Conservation (phyloP, 176 grass and related monocot genomes). For the Metroxylon sagu region DNA sequence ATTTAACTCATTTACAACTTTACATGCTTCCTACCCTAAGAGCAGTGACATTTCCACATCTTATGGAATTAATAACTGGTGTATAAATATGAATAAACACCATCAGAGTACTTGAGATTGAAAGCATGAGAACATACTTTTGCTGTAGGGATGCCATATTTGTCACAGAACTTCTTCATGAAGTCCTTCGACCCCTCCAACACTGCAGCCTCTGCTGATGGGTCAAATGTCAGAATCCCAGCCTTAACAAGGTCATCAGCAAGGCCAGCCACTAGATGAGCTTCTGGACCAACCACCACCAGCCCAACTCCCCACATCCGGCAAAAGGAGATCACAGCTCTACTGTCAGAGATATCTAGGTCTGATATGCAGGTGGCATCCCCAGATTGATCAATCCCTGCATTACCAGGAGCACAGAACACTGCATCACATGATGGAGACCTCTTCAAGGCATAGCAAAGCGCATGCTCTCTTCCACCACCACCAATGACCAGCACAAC, state of each 20-base stretch:
- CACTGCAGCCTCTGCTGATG: conserved; percentile 65
- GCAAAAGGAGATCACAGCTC: conserved; percentile 51
- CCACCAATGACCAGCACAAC: conserved; percentile 65
- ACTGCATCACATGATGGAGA: conserved; percentile 61
- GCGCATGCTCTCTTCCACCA: conserved; percentile 80
- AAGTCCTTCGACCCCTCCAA: conserved; percentile 89
- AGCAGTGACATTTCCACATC: too few species aligned
- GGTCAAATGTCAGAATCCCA: conserved; percentile 58
- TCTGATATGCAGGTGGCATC: conserved; percentile 50
- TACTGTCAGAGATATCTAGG: conserved; percentile 44
- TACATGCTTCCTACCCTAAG: too few species aligned
- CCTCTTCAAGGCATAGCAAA: conserved; percentile 63
- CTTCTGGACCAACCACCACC: conserved; percentile 83
- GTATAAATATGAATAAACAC: too few species aligned
- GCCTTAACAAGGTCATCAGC: conserved; percentile 50
- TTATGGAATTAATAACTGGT: too few species aligned
- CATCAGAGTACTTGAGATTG: neutral
- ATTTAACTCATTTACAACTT: too few species aligned
- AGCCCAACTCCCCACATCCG: conserved; percentile 45
- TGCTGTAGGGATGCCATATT: conserved; percentile 76
- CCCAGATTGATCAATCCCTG: conserved; percentile 56
- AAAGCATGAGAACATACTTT: conserved; percentile 27
- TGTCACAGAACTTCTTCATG: conserved; percentile 82
- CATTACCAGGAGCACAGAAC: conserved; percentile 72
- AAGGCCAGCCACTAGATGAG: conserved; percentile 59